Base-by-base conservation (phyloP, 1,284 basidiomycete genomes). In the Apiotrichum laibachii region DNA sequence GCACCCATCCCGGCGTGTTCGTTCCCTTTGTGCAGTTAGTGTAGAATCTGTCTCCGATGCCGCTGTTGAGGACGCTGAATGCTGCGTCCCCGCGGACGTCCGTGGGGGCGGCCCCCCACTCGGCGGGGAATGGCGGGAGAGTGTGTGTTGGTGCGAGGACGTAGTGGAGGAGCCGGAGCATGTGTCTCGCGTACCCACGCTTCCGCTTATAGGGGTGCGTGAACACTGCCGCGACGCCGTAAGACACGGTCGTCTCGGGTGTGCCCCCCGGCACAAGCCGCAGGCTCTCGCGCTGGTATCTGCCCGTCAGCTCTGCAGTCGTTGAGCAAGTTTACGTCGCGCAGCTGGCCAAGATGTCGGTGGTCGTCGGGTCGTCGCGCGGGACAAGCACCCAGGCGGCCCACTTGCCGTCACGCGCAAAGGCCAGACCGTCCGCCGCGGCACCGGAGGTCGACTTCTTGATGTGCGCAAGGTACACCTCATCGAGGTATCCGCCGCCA, bases 181-280 rank as follows among this genome's bases (percentile, higher is more conserved):
- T 34, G 49, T 65, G 69, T 26, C 65, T 67, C 1, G 71, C 72
- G 50, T 67, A 70, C 0, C 71, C 70, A 12, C 63, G 61, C 1
- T 61, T 67, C 22, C 60, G 64, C 52, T 68, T 59, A 11, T 62
- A 16, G 2, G 54, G 48, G 1, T 68, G 67, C 5, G 71, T 72
- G 31, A 70, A 64, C 2, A 74, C 71, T 0, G 65, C 67, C 2
- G 62, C 64, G 31, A 74, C 65, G n/a, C 57, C 68, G 51, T 74
- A 74, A 16, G 53, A 35, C 5, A 40, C 40, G 40, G 18, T 18
- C 18, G 6, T 18, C 16, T 42, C 40, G 3, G 7, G 53, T 53
- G n/a, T 46, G 60, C 0, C 69, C 68, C 5, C 70, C 58, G 0
- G 62, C 67, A 64, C 69, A 67, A 4, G 58, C 63, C 19, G 61